Evolutionary conservation across 345 rosid genomes (phyloP).

Genomic region (Psidium friedrichsthalianum): DNA sequence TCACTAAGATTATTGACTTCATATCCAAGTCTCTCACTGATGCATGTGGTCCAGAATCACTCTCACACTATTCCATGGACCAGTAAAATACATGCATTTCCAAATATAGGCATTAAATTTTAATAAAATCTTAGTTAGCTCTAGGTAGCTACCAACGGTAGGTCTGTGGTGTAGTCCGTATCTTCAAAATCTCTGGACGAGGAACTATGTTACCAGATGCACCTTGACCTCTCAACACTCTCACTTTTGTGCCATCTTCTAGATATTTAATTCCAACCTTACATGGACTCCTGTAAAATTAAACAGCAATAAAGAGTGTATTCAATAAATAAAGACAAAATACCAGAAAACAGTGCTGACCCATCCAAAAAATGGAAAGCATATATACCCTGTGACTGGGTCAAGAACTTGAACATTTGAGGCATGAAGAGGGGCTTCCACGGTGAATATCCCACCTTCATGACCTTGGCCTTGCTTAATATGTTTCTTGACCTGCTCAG

Average conservation of each 20-base stretch:
- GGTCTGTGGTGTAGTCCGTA: slow-evolving; percentile 87
- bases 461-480: slow-evolving; percentile 82
- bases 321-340: neutral
- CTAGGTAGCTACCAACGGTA: slow-evolving; percentile 39
- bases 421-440: slow-evolving; percentile 94
- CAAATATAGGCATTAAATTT: neutral
- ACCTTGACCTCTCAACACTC: slow-evolving; percentile 82
- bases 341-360: neutral
- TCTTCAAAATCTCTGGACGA: slow-evolving; percentile 89
- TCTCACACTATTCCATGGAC: neutral
- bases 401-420: slow-evolving; percentile 95
- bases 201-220: slow-evolving; percentile 87
- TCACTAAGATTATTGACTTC: neutral
- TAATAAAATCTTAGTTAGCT: neutral
- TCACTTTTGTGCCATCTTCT: slow-evolving; percentile 96
- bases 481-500: slow-evolving; percentile 73
- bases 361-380: neutral
- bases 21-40: neutral
- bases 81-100: neutral
- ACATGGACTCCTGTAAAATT: slow-evolving; percentile 52
- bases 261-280: slow-evolving; percentile 75
- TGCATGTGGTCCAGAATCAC: neutral
- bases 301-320: neutral
- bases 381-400: slow-evolving; percentile 71
- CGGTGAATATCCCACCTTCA: slow-evolving; percentile 92